These are phyloP conservation scores for Talaromyces rugulosus DNA, from an alignment of 2,329 filamentous ascomycete species.

Conservation along the genomic window DNA sequence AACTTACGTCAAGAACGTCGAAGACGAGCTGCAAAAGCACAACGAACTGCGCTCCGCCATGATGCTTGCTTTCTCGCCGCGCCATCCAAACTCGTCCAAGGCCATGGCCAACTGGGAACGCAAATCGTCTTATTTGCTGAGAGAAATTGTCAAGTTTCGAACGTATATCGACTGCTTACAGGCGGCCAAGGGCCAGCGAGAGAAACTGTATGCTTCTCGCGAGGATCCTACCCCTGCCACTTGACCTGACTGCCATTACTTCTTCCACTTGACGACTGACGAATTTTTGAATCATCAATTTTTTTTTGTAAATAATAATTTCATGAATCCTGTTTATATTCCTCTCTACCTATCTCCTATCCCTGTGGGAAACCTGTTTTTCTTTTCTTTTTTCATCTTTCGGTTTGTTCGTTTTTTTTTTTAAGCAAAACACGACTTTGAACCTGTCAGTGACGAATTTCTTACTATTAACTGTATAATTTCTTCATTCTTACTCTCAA, in stretches of 20 bases:
- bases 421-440: background rate
- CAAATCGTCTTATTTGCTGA: conserved; percentile 84
- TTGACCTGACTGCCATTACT: background rate
- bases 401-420: background rate
- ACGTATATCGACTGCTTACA: conserved; percentile 88
- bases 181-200: conserved; percentile 64
- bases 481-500: background rate
- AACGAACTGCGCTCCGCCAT: conserved; percentile 85
- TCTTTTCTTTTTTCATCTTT: background rate
- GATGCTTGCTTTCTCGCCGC: conserved; percentile 81
- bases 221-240: conserved; percentile 3
- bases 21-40: conserved; percentile 78
- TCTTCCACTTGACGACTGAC: background rate
- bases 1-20: conserved; percentile 78
- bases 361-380: background rate
- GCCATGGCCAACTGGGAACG: conserved; percentile 97
- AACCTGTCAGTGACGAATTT: background rate
- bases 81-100: conserved; percentile 72
- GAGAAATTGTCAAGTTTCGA: conserved; percentile 93
- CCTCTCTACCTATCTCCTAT: background rate
- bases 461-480: background rate
- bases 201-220: conserved; percentile 58
- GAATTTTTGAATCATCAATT: background rate
- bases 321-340: background rate
- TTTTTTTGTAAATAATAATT: background rate